Evolutionary conservation across 345 rosid species (phyloP), one percentile per base, ranked within the genome.

Genomic region (Jatropha curcas): DNA sequence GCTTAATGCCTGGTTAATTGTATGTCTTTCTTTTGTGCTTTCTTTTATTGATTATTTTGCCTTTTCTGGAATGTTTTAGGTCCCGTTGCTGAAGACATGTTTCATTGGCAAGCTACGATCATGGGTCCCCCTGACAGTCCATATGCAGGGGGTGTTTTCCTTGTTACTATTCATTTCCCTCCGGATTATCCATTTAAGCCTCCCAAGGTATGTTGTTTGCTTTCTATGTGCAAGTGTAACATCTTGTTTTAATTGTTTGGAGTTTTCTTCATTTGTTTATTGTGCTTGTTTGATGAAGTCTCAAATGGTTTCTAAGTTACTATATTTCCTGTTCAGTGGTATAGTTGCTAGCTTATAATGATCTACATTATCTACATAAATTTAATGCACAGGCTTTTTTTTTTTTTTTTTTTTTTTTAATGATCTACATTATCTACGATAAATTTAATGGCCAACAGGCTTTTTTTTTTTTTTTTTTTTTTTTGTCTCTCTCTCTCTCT

Each of bases 81-180:
- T 30, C 80, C 80, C 37, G 80, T 77, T 65, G 80, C 80, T 48
- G 80, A 77, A 67, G 80, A 77, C 61, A 77, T 77, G 80, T 77
- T 77, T 12, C 80, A 77, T 39, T 77, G 80, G 80, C 80, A 77
- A 77, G 80, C 80, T 50, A 77, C 80, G 5, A 77, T 77, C 48
- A 77, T 77, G 80, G 80, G 80, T 60, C 80, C 80, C 71, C 80
- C 80, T 7, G 80, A 77, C 35, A 77, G 80, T 61, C 80, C 76
- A 16, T 77, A 77, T 71, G 71, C 80, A 5, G 80, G 80, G 3
- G 80, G 80, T 28, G 80, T 77, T 67, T 77, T 77, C 72, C 76
- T 77, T 14, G 80, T 77, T 25, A 77, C 76, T 8, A 77, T 77
- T 71, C 80, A 77, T 77, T 77, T 77, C 25, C 80, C 80, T 39